Conservation (phyloP, 2,329 filamentous ascomycete species). For the Colletotrichum musae region DNA sequence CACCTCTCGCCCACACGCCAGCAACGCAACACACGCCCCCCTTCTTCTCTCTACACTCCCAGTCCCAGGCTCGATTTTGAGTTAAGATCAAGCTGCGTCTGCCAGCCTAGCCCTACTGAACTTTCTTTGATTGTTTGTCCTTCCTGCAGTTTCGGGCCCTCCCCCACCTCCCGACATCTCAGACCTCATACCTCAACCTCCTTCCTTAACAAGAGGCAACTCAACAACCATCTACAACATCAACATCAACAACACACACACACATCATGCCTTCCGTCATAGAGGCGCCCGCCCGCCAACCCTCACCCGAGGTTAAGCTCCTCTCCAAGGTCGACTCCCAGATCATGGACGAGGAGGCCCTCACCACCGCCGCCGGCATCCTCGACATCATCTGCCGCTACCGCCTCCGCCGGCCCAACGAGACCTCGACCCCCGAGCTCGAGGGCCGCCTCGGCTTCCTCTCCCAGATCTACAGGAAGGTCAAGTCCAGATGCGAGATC, state of each 20-base stretch:
- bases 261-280: slow-evolving; percentile 40
- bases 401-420: slow-evolving; percentile 47
- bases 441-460: slow-evolving; percentile 57
- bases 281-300: slow-evolving; percentile 34
- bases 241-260: not conserved
- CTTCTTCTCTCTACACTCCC: not conserved
- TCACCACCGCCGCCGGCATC: slow-evolving; percentile 53
- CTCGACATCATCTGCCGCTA: slow-evolving; percentile 58
- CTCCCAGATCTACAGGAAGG: slow-evolving; percentile 56
- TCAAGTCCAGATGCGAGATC: slow-evolving; percentile 52
- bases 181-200: not conserved
- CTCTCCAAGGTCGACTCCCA: slow-evolving; percentile 41
- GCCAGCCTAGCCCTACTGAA: slow-evolving; percentile 29
- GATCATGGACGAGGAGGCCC: slow-evolving; percentile 45
- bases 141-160: slow-evolving; percentile 7
- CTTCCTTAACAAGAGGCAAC: not conserved
- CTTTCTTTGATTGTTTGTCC: slow-evolving; percentile 3
- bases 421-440: slow-evolving; percentile 21
- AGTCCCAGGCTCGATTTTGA: slow-evolving; percentile 9
- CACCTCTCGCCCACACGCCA: no score
- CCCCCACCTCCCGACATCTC: slow-evolving; percentile 3
- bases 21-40: no score
- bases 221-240: not conserved
- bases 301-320: slow-evolving; percentile 37
- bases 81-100: slow-evolving; percentile 25